Base-by-base conservation (phyloP, 306 rosid genomes). In the Clitoria ternatea region DNA sequence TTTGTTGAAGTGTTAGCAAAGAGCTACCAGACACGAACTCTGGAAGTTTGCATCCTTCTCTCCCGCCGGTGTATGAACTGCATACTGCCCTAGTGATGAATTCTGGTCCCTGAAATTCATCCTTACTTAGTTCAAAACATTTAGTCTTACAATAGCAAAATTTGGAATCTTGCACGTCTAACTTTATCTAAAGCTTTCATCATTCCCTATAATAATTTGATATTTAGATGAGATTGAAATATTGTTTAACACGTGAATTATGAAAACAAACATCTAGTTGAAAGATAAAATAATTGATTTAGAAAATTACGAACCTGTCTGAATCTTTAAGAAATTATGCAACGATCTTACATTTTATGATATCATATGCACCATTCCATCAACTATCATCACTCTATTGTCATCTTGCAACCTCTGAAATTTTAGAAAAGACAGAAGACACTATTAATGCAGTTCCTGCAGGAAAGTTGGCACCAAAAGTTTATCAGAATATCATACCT, bases 391-490 rank as follows among this genome's bases (percentile, higher is more conserved):
- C 70, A 91, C 87, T 84, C 95, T 80, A 83, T 89, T 89, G 56
- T 84, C 95, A 64, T 80, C 92, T 91, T 91, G 96, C 82, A 95
- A 80, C 74, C 77, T 86, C 99, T 95, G 96, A 63, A 66, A 73
- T 81, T 61, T 33, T 44, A 44, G 17, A 83, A 54, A 72, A 54
- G 33, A 78, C 13, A 36, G 30, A 24, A 36, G 40, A 56, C 20
- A 42, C 10, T 36, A 18, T 11, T 37, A 66, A 12, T 42, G 20
- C 35, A 66, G 49, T 50, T 73, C 66, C 22, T 32, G 55, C 26
- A 36, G 19, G 54, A 53, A 47, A 65, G 47, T 9, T 44, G 60
- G 32, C 39, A 35, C 44, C n/a, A 49, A 24, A 39, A 35, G 37
- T 64, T 42, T 32, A 39, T 3, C 39, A 52, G 45, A 36, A 24